Evolutionary conservation across 768 basidiomycete species (phyloP), one percentile per base, ranked within the genome.

Genomic region (Boletus coccyginus): DNA sequence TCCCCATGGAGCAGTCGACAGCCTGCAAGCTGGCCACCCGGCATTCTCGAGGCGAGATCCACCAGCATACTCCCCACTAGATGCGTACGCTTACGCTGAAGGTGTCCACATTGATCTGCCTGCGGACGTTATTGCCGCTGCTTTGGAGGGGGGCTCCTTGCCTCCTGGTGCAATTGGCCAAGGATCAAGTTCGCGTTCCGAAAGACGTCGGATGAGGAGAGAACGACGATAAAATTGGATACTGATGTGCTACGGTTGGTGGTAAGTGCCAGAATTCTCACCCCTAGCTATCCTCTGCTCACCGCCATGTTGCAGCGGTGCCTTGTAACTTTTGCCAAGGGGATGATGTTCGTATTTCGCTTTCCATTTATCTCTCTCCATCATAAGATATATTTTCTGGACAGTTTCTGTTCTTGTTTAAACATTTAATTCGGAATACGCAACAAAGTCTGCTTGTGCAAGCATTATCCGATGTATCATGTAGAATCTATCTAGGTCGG

Each of bases 91-190:
- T 27, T 92, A 92, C 65, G 77, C 85, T 50, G 93, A 92, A 41
- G 94, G 94, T 32, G 91, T 96, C n/a, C 90, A 91, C 50, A 86
- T 95, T 46, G 92, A 97, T 72, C 77, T 97, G 35, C 94, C 94
- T 27, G 92, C 94, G 35, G 94, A 97, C 62, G 82, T 96, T 55
- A 94, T 97, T 63, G 82, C 91, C 24, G 91, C 92, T 46, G 92
- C 94, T 9, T 73, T 97, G 62, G 94, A 94, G 72, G 88, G 88
- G 9, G 79, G 77, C 43, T 70, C 81, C 16, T 74, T 90, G 35
- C 88, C 90, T n/a, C 62, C 78, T 10, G 81, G 76, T 56, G 74
- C 81, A 4, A 75, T 88, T 38, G 83, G 84, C 8, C 81, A 81
- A 62, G 75, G 76, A 11, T 64, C 66, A 36, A 74, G 74, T 58